phyloP scores from a whole-genome alignment of 2,329 filamentous ascomycete species.

The Periconia digitata region DNA sequence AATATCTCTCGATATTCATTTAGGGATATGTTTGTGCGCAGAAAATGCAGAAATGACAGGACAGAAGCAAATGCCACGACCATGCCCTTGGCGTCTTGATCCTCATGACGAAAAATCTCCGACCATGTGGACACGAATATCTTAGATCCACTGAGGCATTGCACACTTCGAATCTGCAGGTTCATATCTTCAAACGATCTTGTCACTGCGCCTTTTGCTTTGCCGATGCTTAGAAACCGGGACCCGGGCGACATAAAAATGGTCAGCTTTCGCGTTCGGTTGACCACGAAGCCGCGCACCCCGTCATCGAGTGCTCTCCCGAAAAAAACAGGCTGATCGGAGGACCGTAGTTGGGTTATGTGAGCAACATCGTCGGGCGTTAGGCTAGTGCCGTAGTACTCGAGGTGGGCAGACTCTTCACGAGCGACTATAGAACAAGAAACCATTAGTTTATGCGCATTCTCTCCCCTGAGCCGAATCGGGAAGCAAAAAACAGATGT shows the following conservation, averaged over 20 bases:
- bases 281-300: slow-evolving; percentile 6
- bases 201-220: slow-evolving; percentile 3
- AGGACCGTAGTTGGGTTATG: background rate
- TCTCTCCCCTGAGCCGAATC: background rate
- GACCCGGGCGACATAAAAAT: slow-evolving; percentile 15
- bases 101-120: too few relatives aligned
- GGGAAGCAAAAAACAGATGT: background rate
- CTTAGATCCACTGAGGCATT: too few relatives aligned
- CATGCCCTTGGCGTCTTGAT: too few relatives aligned
- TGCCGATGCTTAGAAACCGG: slow-evolving; percentile 8
- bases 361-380: slow-evolving; percentile 8
- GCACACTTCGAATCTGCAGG: too few relatives aligned
- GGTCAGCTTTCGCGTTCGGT: background rate
- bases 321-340: slow-evolving; percentile 5
- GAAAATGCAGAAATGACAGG: too few relatives aligned
- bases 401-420: background rate
- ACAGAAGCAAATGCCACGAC: too few relatives aligned
- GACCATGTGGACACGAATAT: too few relatives aligned
- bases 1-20: background rate
- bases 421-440: slow-evolving; percentile 9
- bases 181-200: background rate
- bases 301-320: background rate
- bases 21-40: background rate
- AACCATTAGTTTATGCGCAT: background rate
- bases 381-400: slow-evolving; percentile 25